Base-by-base conservation (phyloP, 1,284 basidiomycete species). In the Trichosporon asahii region DNA sequence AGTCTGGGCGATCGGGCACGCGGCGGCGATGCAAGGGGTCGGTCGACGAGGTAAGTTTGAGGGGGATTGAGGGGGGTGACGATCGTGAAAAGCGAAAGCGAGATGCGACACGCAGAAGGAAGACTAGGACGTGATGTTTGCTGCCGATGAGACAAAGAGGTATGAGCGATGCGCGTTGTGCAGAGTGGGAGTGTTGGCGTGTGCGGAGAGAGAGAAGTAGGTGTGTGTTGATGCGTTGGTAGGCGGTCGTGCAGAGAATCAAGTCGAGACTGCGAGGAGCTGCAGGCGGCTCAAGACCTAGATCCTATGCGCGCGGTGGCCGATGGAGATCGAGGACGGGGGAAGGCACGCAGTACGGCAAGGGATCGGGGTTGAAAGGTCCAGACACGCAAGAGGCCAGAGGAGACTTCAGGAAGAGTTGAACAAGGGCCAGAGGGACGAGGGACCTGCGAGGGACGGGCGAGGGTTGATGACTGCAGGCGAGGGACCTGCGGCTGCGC, bases 401-500 rank as follows among this genome's bases (percentile, higher is more conserved):
- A 53, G 49, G 49, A 53, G 11, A 25, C 21, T 3, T 23, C 49
- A 53, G 49, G 44, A 46, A 53, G 49, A 21, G 23, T 11, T 6
- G 46, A 40, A 18, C 11, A 40, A 12, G 18, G 40, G 9, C 18
- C 18, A 44, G 40, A 37, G 40, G 18, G 18, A 44, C 40, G 40
- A 44, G 40, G 40, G 40, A 44, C 21, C 9, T 23, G 23, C 12
- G 49, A 53, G 49, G 49, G 49, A 53, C 49, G 5, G 35, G 35
- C 11, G 35, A 37, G 3, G 35, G 35, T 37, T 9, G 31, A 33
- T 6, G 31, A 9, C 6, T 33, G 31, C 11, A 37, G 21, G 49
- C 23, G 49, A 53, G 49, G 49, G 49, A 53, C 49, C 49, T 53
- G 49, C 49, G 49, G 49, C 49, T 53, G 49, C 49, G 49, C 49